A percentile compares a stretch with the other conserved stretches of the same genome.
Conservation (phyloP, 75 land plant species). For the Pinus albicaulis region DNA sequence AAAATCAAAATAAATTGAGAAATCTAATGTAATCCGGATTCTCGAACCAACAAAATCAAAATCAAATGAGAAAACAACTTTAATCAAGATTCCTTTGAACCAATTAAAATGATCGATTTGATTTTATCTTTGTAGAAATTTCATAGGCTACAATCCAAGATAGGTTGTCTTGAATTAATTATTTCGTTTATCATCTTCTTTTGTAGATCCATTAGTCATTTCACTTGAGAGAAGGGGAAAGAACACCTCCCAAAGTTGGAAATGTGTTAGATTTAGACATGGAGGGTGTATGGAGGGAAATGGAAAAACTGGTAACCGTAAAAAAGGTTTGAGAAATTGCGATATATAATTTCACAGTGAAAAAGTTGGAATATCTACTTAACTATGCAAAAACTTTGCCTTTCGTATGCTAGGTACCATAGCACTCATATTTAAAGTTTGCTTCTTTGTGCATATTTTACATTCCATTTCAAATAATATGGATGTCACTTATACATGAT, state of each 20-base stretch:
- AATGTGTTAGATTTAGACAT: slow-evolving; percentile 51
- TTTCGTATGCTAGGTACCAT: slow-evolving; percentile 48
- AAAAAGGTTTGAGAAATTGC: slow-evolving; percentile 47
- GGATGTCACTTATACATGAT: background rate
- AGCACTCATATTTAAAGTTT: background rate
- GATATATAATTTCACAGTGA: slow-evolving; percentile 41
- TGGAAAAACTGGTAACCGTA: slow-evolving; percentile 53
- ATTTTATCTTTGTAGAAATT: background rate
- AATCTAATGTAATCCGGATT: no score
- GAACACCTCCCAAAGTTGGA: slow-evolving; percentile 32
- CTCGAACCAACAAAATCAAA: no score
- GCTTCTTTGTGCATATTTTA: background rate
- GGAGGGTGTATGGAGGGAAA: slow-evolving; percentile 58
- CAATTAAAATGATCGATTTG: no score
- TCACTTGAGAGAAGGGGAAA: slow-evolving; percentile 35
- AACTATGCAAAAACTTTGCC: slow-evolving; percentile 31
- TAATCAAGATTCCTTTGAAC: no score
- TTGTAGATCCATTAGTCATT: slow-evolving; percentile 55
- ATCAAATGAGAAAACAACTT: no score
- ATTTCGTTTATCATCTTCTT: background rate
- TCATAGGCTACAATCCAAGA: background rate
- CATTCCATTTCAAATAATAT: background rate
- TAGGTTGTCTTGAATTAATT: background rate
- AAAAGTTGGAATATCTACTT: slow-evolving; percentile 45
- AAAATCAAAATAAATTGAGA: no score